Percentiles rank a stretch among this genome's conserved stretches.
Conservation (phyloP, 148 eudicot genomes). For the Gaultheria prostrata region DNA sequence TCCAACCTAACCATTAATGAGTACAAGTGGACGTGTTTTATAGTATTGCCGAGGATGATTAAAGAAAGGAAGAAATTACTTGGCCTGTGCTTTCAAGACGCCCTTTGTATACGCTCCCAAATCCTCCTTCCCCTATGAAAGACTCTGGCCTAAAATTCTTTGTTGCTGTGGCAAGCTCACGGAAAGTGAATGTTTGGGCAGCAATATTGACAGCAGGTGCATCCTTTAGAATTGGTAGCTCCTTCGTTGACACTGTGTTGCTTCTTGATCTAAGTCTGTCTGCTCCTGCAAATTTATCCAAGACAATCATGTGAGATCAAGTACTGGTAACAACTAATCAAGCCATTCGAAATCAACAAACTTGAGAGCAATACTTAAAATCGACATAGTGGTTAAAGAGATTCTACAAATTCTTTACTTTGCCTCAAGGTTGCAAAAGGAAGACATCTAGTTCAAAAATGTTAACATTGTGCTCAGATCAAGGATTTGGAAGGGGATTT, state of each 20-base stretch:
- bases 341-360: background rate
- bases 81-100: constrained; percentile 58
- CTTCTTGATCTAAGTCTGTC: constrained; percentile 61
- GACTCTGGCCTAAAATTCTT: constrained; percentile 71
- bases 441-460: background rate
- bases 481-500: background rate
- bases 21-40: background rate
- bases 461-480: background rate
- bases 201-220: constrained; percentile 47
- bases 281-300: constrained; percentile 50
- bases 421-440: background rate
- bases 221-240: constrained; percentile 43
- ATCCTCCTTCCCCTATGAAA: constrained; percentile 94
- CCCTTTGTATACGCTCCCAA: constrained; percentile 82
- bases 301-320: constrained; percentile 12
- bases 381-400: background rate
- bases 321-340: background rate
- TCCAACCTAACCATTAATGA: background rate
- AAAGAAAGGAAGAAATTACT: constrained; percentile 34
- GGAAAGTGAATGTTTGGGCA: constrained; percentile 81
- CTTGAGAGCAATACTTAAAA: background rate
- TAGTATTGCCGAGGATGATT: background rate
- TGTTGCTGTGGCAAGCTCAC: constrained; percentile 86
- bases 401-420: background rate
- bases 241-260: constrained; percentile 50